Conservation (phyloP, 768 basidiomycete genomes). For the Russula emetica region DNA sequence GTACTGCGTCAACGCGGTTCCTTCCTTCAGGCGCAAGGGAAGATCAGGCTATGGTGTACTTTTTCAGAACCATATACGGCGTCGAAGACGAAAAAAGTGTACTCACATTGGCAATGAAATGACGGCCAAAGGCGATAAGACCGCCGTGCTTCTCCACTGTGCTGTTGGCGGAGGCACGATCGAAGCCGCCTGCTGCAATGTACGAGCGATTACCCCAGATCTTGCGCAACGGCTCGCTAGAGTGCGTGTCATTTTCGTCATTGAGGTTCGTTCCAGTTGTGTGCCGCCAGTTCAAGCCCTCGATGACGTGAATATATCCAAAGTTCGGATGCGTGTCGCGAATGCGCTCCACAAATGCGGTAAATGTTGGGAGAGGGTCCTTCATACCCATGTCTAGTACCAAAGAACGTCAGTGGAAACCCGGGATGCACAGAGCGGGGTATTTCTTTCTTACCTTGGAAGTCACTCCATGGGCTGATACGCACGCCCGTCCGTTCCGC, state of each 20-base stretch:
- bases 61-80: neutral
- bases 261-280: no score
- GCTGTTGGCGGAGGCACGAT: slow-evolving; percentile 6
- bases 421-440: no score
- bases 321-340: slow-evolving; percentile 9
- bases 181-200: slow-evolving; percentile 14
- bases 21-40: slow-evolving; percentile 21
- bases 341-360: slow-evolving; percentile 3
- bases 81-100: neutral
- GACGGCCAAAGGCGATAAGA: slow-evolving; percentile 15
- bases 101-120: slow-evolving; percentile 20
- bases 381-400: slow-evolving; percentile 19
- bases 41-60: slow-evolving; percentile 12
- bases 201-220: slow-evolving; percentile 6
- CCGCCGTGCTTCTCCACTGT: slow-evolving; percentile 16
- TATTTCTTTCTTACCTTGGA: slow-evolving; percentile 29
- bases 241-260: no score
- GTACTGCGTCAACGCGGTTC: slow-evolving; percentile 1
- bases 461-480: slow-evolving; percentile 35
- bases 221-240: slow-evolving; percentile 1
- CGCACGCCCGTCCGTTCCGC: slow-evolving; percentile 39
- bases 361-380: slow-evolving; percentile 17
- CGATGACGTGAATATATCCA: slow-evolving; percentile 15
- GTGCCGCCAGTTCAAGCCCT: neutral
- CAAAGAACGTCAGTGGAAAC: neutral